These are phyloP conservation scores for Niebla homalea DNA, from an alignment of 495 filamentous ascomycete genomes.

Conservation along the genomic window DNA sequence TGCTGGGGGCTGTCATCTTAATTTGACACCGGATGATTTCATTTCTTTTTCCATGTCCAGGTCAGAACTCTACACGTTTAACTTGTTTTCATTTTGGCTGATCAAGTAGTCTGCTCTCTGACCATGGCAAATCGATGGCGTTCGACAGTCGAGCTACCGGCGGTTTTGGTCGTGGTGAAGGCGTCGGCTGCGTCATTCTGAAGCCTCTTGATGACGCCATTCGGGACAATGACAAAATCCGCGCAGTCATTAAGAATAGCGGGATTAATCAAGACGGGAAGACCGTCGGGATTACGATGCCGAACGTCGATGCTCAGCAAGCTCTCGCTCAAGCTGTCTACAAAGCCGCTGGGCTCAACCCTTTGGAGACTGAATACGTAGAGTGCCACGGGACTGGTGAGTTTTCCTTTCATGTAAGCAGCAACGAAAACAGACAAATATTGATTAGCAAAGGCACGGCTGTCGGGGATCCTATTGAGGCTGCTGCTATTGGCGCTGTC, in stretches of 20 bases:
- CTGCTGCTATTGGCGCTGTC: background rate
- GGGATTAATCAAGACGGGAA: slow-evolving; percentile 27
- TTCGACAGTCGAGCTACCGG: slow-evolving; percentile 25
- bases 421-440: slow-evolving; percentile 22
- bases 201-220: slow-evolving; percentile 28
- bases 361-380: slow-evolving; percentile 18
- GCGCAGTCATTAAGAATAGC: slow-evolving; percentile 23
- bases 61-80: background rate
- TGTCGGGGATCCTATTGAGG: background rate
- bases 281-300: slow-evolving; percentile 23
- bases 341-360: slow-evolving; percentile 9
- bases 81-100: background rate
- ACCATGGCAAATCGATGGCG: slow-evolving; percentile 23
- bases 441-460: slow-evolving; percentile 21
- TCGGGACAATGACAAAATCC: slow-evolving; percentile 24
- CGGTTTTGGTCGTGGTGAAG: slow-evolving; percentile 27
- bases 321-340: slow-evolving; percentile 14
- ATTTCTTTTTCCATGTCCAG: slow-evolving; percentile 1
- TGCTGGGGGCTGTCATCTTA: slow-evolving; percentile 24
- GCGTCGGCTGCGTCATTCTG: slow-evolving; percentile 21
- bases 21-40: slow-evolving; percentile 19
- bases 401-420: no score
- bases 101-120: slow-evolving; percentile 1
- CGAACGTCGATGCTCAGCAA: slow-evolving; percentile 16
- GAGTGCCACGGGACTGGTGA: slow-evolving; percentile 25